Base-by-base conservation (phyloP, 2,329 filamentous ascomycete species). In the Monosporascus sp. region DNA sequence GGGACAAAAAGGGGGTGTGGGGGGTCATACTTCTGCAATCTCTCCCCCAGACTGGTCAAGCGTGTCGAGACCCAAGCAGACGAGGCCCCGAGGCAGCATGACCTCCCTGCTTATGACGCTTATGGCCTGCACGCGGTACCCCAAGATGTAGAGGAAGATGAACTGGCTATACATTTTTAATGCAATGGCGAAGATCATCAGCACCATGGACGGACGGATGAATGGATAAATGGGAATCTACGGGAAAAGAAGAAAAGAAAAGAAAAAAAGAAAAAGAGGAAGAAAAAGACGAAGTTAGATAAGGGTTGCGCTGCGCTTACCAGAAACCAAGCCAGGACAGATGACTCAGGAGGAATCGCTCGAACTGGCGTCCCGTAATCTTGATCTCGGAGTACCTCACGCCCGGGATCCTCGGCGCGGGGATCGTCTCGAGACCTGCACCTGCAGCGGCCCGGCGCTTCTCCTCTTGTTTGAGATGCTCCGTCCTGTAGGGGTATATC, bases 311-410 rank as follows among this genome's bases (percentile, higher is more conserved):
- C 11, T 35, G 31, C 31, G 11, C 75, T 65, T 65, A 86, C 83
- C 85, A 70, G 52, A 85, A 81, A 58, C 82, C 81, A 69, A 75
- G 75, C 82, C 85, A 90, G 15, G 83, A 80, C 18, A 95, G 72
- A 61, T 85, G 81, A 65, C 80, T 81, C 31, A 92, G 67, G 37
- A 94, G 75, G 59, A 83, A 80, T 44, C 77, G 75, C 63, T 90
- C 87, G 62, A 93, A 90, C 1, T 80, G 76, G 11, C 77, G 77
- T 24, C 89, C 90, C 18, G 90, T 91, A 59, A 95, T 79, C 64
- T 84, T 88, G 71, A 93, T 84, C 52, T 87, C 74, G 45, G 76
- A 71, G 63, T 91, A 90, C 2, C 67, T 65, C 24, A 90, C 70
- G 0, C 82, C 83, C 0, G 83, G 76, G 49, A 93, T 86, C 57